phyloP scores from a whole-genome alignment of 305 asterid genomes.

The Plantago coronopus region DNA sequence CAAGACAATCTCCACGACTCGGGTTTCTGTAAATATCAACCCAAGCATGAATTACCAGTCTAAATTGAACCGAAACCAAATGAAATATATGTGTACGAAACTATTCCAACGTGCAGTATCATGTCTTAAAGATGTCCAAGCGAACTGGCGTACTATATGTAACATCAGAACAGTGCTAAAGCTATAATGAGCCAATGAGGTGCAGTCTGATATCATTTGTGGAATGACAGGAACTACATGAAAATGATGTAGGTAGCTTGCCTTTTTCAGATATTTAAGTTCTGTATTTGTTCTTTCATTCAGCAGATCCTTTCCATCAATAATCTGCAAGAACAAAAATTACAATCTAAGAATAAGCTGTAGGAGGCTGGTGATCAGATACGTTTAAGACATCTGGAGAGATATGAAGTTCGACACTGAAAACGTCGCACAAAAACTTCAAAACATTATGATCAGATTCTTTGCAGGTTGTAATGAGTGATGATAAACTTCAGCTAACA shows the following conservation, averaged over 20 bases:
- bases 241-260: constrained; percentile 16
- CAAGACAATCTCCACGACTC: constrained; percentile 94
- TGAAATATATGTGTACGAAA: not conserved
- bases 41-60: constrained; percentile 7
- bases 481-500: not conserved
- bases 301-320: constrained; percentile 81
- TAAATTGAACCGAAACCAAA: not conserved
- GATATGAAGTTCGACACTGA: not conserved
- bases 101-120: not conserved
- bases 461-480: not conserved
- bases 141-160: no score
- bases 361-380: not conserved
- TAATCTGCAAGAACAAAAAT: constrained; percentile 43
- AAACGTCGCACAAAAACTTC: not conserved
- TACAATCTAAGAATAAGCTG: constrained; percentile 2
- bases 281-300: constrained; percentile 80
- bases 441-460: not conserved
- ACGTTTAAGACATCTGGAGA: not conserved
- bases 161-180: no score
- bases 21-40: constrained; percentile 57
- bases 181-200: no score
- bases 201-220: not conserved
- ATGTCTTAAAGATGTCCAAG: no score
- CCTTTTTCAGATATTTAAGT: constrained; percentile 81
- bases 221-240: not conserved